Conservation (phyloP, 2,329 filamentous ascomycete genomes). For the Waltergamsia citrina region DNA sequence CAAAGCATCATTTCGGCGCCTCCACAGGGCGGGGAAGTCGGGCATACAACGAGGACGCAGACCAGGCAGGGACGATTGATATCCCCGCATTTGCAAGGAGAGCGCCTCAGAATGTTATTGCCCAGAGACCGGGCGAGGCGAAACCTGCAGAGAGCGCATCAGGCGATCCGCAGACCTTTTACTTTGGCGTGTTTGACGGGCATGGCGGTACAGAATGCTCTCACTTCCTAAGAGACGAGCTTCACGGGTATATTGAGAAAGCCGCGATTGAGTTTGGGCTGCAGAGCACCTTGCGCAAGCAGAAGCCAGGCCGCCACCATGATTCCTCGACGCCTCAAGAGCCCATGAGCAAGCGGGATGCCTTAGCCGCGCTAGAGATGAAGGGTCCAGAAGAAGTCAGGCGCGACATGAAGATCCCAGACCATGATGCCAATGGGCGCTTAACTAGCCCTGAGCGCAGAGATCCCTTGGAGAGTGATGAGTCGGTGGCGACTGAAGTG, state of each 20-base stretch:
- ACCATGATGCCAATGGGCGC: constrained; percentile 17
- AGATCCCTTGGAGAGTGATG: constrained; percentile 24
- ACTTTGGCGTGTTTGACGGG: constrained; percentile 94
- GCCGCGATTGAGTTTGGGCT: constrained; percentile 69
- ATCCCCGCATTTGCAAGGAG: constrained; percentile 87
- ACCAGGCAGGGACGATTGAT: constrained; percentile 89
- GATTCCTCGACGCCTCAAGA: too few relatives aligned
- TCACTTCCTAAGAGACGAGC: constrained; percentile 70
- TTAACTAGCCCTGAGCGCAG: constrained; percentile 24
- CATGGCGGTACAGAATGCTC: constrained; percentile 89
- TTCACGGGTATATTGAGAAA: constrained; percentile 85
- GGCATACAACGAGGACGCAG: constrained; percentile 86
- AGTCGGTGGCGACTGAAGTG: constrained; percentile 37
- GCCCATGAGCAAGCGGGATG: constrained; percentile 14
- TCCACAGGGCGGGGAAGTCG: constrained; percentile 71
- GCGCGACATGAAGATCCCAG: constrained; percentile 23
- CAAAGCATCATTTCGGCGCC: constrained; percentile 92
- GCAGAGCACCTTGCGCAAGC: constrained; percentile 60
- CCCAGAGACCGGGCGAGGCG: constrained; percentile 44
- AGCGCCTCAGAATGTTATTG: constrained; percentile 54
- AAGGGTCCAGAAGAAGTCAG: constrained; percentile 38
- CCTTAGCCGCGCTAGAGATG: constrained; percentile 30
- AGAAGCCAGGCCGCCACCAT: constrained; percentile 16
- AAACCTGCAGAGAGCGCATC: constrained; percentile 66
- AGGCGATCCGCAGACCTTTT: constrained; percentile 93